A percentile compares a stretch with the other conserved stretches of the same genome.
phyloP scores from a whole-genome alignment of 148 eudicot genomes.

The Chenopodium berlandieri region DNA sequence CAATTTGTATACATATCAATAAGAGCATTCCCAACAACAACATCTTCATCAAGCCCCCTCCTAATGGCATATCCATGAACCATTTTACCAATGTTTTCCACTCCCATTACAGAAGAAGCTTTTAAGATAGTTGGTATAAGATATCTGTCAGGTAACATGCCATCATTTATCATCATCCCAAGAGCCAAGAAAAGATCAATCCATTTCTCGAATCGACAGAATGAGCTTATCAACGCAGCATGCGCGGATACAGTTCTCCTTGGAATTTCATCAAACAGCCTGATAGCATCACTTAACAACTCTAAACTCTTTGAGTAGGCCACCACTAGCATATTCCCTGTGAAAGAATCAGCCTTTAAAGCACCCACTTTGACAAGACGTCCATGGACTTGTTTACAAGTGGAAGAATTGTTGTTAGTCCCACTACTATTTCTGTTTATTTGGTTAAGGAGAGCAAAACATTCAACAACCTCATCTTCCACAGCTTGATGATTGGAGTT shows the following conservation, averaged over 20 bases:
- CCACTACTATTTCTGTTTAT: neutral
- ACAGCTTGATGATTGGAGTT: neutral
- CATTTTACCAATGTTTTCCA: constrained; percentile 44
- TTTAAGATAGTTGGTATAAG: constrained; percentile 53
- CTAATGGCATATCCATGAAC: constrained; percentile 54
- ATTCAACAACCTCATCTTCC: constrained; percentile 21
- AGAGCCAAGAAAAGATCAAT: constrained; percentile 40
- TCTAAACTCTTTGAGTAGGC: constrained; percentile 27
- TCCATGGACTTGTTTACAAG: constrained; percentile 52
- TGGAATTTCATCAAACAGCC: constrained; percentile 58
- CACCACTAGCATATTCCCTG: constrained; percentile 42
- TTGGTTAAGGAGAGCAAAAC: constrained; percentile 22
- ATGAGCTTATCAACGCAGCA: constrained; percentile 47
- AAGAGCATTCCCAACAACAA: constrained; percentile 52
- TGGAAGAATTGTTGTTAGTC: constrained; percentile 3
- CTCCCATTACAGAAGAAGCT: constrained; percentile 41
- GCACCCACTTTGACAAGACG: constrained; percentile 41
- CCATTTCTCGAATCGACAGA: constrained; percentile 44
- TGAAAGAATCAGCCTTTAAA: constrained; percentile 22
- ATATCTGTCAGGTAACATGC: constrained; percentile 48
- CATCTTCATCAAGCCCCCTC: constrained; percentile 39
- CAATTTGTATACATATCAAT: constrained; percentile 62
- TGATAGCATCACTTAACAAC: constrained; percentile 49
- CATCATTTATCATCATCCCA: constrained; percentile 43
- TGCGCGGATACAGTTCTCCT: constrained; percentile 33